Evolutionary conservation across 2,329 filamentous ascomycete species (phyloP), one percentile per base, ranked within the genome.

Genomic region (Xylaria sp.): DNA sequence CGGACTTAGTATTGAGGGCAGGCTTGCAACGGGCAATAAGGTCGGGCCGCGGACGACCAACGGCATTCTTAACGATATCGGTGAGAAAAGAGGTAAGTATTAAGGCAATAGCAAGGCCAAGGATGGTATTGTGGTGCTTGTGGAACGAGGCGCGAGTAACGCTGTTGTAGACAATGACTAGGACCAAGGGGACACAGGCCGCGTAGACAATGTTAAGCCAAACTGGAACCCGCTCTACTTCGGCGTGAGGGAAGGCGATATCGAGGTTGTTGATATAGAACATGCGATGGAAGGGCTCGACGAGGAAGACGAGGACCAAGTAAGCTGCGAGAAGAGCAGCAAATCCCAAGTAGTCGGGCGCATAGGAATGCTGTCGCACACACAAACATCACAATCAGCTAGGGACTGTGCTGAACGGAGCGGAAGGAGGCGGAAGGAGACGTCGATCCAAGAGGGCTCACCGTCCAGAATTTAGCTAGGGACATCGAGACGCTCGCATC

Each of bases 201-300:
- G 93, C 90, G 79, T 97, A 97, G 63, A 94, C 82, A 73, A 98
- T 90, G 73, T 94, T 92, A 86, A 91, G 90, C 68, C 91, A 79
- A 16, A 97, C 90, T 8, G 93, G 86, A 0, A 99, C 96, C 70
- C 94, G 88, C 80, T 99, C 94, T 60, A 91, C 82, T 65, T 91
- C 85, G 25, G 96, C 93, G 81, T 97, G 92, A 0, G 96, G 96
- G 77, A 92, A 98, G 72, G 93, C 91, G 68, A 98, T 93, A 59
- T 89, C 85, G 27, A 92, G 86, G 78, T 98, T 93, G 78, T 94
- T 92, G 70, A 98, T 87, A 72, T 89, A 92, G 82, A 99, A 98
- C 89, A 98, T 92, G 81, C 93, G 93, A 79, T 98, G 94, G 79
- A 98, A 98, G 0, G 96, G 96, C 69, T 91, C 90, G 74, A 93